phyloP scores from a whole-genome alignment of 768 basidiomycete genomes.

The Amanita rubescens region DNA sequence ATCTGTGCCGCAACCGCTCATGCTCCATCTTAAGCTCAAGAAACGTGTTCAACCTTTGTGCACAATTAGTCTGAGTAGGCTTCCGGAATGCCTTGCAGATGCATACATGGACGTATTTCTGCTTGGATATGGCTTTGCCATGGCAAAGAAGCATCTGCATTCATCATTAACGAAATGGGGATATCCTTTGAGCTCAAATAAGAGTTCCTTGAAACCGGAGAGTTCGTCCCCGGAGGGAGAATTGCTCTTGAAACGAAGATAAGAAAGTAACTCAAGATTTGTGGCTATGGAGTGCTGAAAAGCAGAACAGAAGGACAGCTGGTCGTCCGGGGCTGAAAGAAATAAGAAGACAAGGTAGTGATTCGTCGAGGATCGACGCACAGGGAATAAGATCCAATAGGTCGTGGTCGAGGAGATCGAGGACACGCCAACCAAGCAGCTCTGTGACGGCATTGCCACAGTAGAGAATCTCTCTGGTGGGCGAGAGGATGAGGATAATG shows the following conservation, averaged over 20 bases:
- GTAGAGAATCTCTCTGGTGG: conserved; percentile 56
- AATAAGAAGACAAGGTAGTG: conserved; percentile 5
- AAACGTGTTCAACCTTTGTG: conserved; percentile 55
- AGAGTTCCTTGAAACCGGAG: conserved; percentile 34
- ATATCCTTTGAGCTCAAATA: conserved; percentile 68
- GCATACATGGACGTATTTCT: conserved; percentile 62
- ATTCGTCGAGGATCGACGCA: conserved; percentile 25
- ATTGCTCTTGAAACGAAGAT: conserved; percentile 53
- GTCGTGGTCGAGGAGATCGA: conserved; percentile 63
- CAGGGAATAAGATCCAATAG: conserved; percentile 60
- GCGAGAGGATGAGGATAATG: conserved; percentile 61
- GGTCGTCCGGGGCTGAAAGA: conserved; percentile 45
- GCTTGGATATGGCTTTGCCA: conserved; percentile 72
- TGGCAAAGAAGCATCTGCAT: conserved; percentile 62
- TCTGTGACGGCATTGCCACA: conserved; percentile 63
- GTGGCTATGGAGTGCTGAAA: conserved; percentile 51
- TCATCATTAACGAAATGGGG: conserved; percentile 41
- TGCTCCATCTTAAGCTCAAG: conserved; percentile 88
- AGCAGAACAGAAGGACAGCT: conserved; percentile 41
- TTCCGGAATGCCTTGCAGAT: background rate
- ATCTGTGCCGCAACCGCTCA: conserved; percentile 62
- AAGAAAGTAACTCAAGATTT: conserved; percentile 45
- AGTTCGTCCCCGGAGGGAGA: conserved; percentile 14
- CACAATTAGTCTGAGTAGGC: background rate
- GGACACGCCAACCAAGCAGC: conserved; percentile 70